phyloP scores from a whole-genome alignment of 441 rosid species.

The Eruca vesicaria region DNA sequence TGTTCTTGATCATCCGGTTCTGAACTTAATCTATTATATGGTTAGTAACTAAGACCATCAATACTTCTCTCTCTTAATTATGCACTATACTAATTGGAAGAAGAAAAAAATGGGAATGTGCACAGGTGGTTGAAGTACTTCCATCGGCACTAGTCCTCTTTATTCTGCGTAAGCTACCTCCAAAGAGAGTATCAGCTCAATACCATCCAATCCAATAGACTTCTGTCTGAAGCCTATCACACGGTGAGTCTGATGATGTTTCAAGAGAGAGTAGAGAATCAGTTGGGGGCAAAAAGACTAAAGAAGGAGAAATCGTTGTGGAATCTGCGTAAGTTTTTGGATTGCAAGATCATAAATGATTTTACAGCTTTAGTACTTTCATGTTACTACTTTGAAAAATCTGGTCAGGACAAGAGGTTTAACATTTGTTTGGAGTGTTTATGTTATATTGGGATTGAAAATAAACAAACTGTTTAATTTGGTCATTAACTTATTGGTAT shows the following conservation, averaged over 20 bases:
- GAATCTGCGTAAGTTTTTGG: conserved; percentile 32
- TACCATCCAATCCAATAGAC: conserved; percentile 66
- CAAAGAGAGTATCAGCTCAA: conserved; percentile 69
- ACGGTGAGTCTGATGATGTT: conserved; percentile 14
- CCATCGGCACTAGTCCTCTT: conserved; percentile 72
- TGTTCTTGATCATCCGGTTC: conserved; percentile 68
- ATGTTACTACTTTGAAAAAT: not conserved
- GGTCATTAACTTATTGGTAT: not conserved
- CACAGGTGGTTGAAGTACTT: conserved; percentile 68
- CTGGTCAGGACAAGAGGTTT: not conserved
- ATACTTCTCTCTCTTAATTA: not conserved
- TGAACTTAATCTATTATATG: conserved; percentile 69
- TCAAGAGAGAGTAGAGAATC: not conserved
- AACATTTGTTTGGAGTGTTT: conserved; percentile 17
- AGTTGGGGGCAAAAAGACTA: not conserved
- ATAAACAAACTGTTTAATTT: not conserved
- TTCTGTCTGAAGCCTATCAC: not conserved
- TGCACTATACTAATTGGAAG: not conserved
- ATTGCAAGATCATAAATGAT: conserved; percentile 21
- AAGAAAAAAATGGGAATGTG: not conserved
- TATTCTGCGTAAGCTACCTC: conserved; percentile 70
- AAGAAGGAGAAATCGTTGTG: not conserved
- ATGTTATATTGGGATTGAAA: not conserved
- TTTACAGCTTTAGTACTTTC: conserved; percentile 19
- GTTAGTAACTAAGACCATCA: conserved; percentile 31